These are phyloP conservation scores for Pogostemon cablin DNA, from an alignment of 257 asterid genomes.

Conservation along the genomic window DNA sequence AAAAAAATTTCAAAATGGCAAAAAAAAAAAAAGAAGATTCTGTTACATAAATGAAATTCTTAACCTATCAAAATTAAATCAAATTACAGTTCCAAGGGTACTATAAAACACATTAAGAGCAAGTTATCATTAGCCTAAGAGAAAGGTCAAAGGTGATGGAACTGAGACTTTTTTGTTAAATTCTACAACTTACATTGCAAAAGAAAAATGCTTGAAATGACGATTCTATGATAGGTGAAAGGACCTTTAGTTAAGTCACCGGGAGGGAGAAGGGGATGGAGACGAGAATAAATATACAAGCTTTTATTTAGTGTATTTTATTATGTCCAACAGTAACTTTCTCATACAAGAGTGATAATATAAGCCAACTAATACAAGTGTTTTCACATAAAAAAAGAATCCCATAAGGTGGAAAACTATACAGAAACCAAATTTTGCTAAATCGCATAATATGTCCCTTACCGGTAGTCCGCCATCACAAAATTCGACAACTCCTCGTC, in stretches of 20 bases:
- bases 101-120: too few species aligned
- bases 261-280: too few species aligned
- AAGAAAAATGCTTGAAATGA: background rate
- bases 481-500: conserved; percentile 84
- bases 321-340: background rate
- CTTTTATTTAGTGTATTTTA: background rate
- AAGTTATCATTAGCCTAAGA: too few species aligned
- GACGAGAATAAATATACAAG: background rate
- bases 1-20: too few species aligned
- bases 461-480: conserved; percentile 96
- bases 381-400: background rate
- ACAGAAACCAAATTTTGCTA: background rate
- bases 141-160: too few species aligned
- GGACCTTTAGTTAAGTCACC: background rate
- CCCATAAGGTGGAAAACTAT: background rate
- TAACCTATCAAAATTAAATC: too few species aligned
- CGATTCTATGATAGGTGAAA: background rate
- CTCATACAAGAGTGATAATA: background rate
- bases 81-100: too few species aligned
- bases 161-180: too few species aligned
- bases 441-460: conserved; percentile 40
- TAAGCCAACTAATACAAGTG: background rate
- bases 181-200: too few species aligned
- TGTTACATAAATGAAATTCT: too few species aligned
- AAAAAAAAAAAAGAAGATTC: too few species aligned